Evolutionary conservation across 2,329 filamentous ascomycete species (phyloP).

Genomic region (Diaporthe australafricana): DNA sequence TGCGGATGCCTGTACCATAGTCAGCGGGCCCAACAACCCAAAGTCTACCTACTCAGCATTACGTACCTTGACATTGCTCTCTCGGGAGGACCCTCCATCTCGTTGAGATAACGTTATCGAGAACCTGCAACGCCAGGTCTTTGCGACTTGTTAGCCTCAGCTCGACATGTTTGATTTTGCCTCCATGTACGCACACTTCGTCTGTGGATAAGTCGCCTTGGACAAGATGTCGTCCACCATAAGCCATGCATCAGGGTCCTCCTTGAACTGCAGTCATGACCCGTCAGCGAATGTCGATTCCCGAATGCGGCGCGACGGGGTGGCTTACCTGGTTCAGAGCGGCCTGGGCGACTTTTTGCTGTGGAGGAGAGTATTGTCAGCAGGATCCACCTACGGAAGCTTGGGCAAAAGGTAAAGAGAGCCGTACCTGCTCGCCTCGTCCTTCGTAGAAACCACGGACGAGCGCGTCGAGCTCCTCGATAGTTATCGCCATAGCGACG

Average conservation of each 20-base stretch:
- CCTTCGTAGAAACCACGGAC: constrained; percentile 98
- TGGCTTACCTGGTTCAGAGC: constrained; percentile 86
- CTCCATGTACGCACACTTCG: constrained; percentile 79
- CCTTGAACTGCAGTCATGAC: constrained; percentile 82
- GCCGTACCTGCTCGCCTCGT: constrained; percentile 87
- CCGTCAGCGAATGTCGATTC: constrained; percentile 42
- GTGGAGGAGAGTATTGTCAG: constrained; percentile 54
- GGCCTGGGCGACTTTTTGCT: constrained; percentile 97
- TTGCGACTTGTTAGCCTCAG: constrained; percentile 32
- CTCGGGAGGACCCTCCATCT: constrained; percentile 98
- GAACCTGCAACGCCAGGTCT: constrained; percentile 95
- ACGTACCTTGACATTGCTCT: constrained; percentile 90
- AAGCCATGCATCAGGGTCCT: constrained; percentile 98
- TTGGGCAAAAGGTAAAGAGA: constrained; percentile 24
- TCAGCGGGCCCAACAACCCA: constrained; percentile 39
- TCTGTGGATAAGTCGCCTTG: constrained; percentile 92
- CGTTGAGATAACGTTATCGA: constrained; percentile 98
- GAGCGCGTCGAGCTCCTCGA: constrained; percentile 95
- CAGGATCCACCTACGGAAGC: constrained; percentile 36
- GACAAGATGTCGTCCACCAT: constrained; percentile 97
- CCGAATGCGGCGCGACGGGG: constrained; percentile 37
- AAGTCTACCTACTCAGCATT: background rate
- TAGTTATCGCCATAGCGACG: constrained; percentile 72
- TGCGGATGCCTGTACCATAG: constrained; percentile 81
- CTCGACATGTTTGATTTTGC: constrained; percentile 29